Conservation (phyloP, 129 eudicot genomes). For the Saposhnikovia divaricata region DNA sequence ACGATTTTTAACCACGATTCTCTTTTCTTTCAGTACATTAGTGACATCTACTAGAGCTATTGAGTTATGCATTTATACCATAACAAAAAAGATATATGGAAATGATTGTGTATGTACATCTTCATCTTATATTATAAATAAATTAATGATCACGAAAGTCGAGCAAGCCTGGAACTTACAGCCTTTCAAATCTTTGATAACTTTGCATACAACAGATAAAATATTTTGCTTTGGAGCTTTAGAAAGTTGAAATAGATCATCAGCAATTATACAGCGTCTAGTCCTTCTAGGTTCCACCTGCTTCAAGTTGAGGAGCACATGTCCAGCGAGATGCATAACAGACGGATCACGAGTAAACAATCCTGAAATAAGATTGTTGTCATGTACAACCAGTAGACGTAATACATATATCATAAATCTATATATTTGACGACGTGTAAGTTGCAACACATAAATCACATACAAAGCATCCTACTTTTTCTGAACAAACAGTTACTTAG, state of each 20-base stretch:
- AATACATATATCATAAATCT: not conserved
- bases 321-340: constrained; percentile 74
- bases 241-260: constrained; percentile 80
- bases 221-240: constrained; percentile 63
- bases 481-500: not conserved
- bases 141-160: not conserved
- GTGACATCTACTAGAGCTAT: not conserved
- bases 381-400: constrained; percentile 7
- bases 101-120: no score
- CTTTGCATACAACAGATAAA: constrained; percentile 53
- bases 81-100: no score
- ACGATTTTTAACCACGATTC: not conserved
- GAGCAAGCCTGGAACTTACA: constrained; percentile 43
- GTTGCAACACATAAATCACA: not conserved
- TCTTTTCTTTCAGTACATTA: not conserved
- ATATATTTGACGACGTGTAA: not conserved
- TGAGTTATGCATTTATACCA: no score
- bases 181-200: constrained; percentile 62
- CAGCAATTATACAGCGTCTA: constrained; percentile 63
- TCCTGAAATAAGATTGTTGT: constrained; percentile 36
- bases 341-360: constrained; percentile 77
- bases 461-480: not conserved
- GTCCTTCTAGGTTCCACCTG: constrained; percentile 66
- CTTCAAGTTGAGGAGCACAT: constrained; percentile 63
- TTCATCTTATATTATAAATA: no score